Percentiles rank a stretch among this genome's conserved stretches.
These are phyloP conservation scores for Lactifluus hygrophoroides DNA, from an alignment of 768 basidiomycete genomes.

Conservation along the genomic window DNA sequence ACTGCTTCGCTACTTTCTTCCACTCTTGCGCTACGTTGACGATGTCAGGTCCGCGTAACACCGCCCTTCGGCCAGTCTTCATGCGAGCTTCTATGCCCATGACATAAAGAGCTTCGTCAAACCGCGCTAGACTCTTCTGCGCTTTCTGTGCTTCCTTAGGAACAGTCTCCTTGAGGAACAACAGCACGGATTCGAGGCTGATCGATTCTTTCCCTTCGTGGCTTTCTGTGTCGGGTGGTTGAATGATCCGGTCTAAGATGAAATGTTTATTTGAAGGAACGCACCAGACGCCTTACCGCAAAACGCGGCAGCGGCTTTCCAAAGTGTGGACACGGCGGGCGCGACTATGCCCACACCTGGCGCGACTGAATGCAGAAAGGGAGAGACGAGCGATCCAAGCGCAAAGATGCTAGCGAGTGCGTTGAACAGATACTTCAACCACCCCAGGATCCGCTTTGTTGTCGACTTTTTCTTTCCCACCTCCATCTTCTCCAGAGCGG, in stretches of 20 bases:
- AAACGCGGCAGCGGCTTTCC: not conserved
- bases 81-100: constrained; percentile 11
- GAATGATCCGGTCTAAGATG: not conserved
- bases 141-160: constrained; percentile 8
- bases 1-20: constrained; percentile 4
- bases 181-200: constrained; percentile 6
- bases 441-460: not conserved
- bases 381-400: not conserved
- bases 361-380: not conserved
- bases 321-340: not conserved
- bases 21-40: constrained; percentile 1
- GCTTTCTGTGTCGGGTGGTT: not conserved
- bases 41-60: not conserved
- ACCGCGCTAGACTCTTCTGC: not conserved
- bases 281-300: not conserved
- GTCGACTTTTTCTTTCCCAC: not conserved
- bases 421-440: constrained; percentile 7
- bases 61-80: constrained; percentile 5
- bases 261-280: not conserved
- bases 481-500: constrained; percentile 5
- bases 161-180: constrained; percentile 9
- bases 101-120: constrained; percentile 7
- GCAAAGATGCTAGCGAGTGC: constrained; percentile 1
- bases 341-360: not conserved
- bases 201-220: not conserved